Conservation (phyloP, 192 early-diverging fungal species). For the Neocallimastix lanati region DNA sequence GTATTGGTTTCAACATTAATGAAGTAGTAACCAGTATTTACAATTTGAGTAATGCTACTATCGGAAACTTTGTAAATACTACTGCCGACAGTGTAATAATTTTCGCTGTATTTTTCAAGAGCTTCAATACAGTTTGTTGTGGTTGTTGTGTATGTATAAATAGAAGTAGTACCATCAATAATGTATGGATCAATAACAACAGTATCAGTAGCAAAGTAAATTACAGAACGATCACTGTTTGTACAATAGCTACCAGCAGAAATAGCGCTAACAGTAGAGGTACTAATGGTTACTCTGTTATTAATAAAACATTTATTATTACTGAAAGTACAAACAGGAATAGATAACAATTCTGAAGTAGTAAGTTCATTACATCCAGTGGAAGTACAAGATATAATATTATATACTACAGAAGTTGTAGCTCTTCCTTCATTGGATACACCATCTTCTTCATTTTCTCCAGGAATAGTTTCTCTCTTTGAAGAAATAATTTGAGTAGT, state of each 20-base stretch:
- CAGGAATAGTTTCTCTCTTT: background rate
- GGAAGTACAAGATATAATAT: background rate
- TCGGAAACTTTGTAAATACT: background rate
- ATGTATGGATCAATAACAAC: background rate
- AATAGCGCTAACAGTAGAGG: background rate
- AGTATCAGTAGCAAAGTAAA: background rate
- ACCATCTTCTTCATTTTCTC: background rate
- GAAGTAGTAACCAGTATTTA: background rate
- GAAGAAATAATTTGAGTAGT: background rate
- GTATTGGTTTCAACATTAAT: background rate
- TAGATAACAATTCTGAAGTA: background rate
- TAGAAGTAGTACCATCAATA: background rate
- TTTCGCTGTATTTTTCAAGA: background rate
- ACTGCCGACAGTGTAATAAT: background rate
- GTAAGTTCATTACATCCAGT: background rate
- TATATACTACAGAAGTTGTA: background rate
- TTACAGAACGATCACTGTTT: background rate
- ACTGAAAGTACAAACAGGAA: background rate
- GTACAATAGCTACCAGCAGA: background rate
- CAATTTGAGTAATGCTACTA: background rate
- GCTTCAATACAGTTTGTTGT: background rate
- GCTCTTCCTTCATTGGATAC: background rate
- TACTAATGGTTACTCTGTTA: background rate
- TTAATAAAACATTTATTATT: background rate
- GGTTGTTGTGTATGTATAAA: background rate